Evolutionary conservation across 2,329 filamentous ascomycete species (phyloP).

Genomic region (Gaeumannomyces tritici): DNA sequence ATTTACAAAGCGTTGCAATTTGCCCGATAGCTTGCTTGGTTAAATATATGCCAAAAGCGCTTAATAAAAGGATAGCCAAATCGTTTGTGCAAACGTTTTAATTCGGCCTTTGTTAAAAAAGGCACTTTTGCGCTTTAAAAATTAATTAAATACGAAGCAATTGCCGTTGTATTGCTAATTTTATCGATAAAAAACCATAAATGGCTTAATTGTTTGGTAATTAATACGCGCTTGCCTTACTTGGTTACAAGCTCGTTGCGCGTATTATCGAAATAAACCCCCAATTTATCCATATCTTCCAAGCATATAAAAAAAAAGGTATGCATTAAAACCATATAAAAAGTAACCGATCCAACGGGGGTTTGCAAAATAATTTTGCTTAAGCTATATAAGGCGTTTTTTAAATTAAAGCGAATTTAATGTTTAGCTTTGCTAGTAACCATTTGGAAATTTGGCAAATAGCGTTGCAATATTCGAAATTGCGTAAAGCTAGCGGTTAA

Average conservation of each 20-base stretch:
- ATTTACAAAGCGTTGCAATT: neutral
- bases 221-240: neutral
- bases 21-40: neutral
- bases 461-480: too few relatives aligned
- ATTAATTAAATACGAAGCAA: too few relatives aligned
- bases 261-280: neutral
- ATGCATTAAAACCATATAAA: neutral
- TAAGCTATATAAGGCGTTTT: too few relatives aligned
- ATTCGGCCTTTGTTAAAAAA: neutral
- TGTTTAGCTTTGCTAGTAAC: too few relatives aligned
- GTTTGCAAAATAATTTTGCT: neutral
- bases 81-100: neutral
- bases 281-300: neutral
- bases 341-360: neutral
- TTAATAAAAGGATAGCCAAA: neutral
- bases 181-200: neutral
- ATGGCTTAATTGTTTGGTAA: neutral
- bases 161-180: neutral
- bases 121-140: too few relatives aligned
- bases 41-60: neutral
- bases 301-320: neutral
- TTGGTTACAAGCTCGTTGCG: neutral
- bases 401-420: too few relatives aligned
- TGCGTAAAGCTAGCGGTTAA: too few relatives aligned
- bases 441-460: too few relatives aligned